Evolutionary conservation across 2,329 filamentous ascomycete genomes (phyloP), one percentile per base, ranked within the genome.

Genomic region (Fusarium sororula): DNA sequence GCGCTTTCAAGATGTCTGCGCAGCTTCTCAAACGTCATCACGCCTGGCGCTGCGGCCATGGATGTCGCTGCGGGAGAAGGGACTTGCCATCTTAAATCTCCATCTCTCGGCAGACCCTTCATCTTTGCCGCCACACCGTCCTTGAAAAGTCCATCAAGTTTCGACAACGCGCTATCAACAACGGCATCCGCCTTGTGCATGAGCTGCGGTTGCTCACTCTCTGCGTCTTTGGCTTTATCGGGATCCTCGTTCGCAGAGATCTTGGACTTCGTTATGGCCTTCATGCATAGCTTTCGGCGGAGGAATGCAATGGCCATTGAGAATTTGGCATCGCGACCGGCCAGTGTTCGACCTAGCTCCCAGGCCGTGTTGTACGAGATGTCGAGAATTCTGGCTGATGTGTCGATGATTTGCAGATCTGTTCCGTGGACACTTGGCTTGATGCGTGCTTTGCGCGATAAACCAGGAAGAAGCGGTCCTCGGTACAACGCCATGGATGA

Each of bases 281-380:
- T 56, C 53, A 56, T 56, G 15, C 53, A 56, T 1, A 56, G 38
- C 22, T 56, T 56, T 7, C 53, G 53, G 3, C 53, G 53, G 4
- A 56, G 53, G 26, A 12, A 56, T 4, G 53, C 53, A 11, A 56
- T 56, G 0, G 53, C 53, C 12, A 26, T 9, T 7, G 53, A 56
- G 3, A 56, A 56, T 2, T 56, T 56, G 17, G 53, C 53, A 2
- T 56, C 53, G 0, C 53, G 53, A 20, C 53, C 53, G 6, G 53
- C 53, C 8, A 56, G 53, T 24, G 53, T 56, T 56, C 53, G 38
- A 12, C 53, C 53, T 0, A 56, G 22, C 17, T 56, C 53, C 53
- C 53, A 56, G 22, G 53, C 53, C 8, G 53, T 56, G 11, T 56
- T 56, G 37, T 56, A 56, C 8, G 53, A 56, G 26, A 56, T 44